Percentiles rank a stretch among this genome's conserved stretches.
These are phyloP conservation scores for Paraphoma chrysanthemicola DNA, from an alignment of 2,329 filamentous ascomycete genomes.

Conservation along the genomic window DNA sequence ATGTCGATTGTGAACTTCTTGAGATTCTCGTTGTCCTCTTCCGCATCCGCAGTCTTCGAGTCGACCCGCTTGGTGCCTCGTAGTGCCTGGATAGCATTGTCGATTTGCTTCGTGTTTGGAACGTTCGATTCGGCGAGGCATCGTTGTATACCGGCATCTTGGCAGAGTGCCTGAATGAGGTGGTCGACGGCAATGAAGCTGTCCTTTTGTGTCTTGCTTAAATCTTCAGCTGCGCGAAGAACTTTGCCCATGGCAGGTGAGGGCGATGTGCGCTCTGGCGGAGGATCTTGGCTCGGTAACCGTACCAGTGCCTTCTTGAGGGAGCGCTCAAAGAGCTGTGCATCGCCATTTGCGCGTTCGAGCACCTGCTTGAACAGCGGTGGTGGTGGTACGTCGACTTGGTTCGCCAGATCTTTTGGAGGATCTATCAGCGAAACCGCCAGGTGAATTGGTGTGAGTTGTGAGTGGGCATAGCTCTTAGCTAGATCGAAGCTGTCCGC, in stretches of 20 bases:
- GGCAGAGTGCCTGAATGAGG: conserved; percentile 82
- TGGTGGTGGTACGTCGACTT: conserved; percentile 63
- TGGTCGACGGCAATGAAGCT: conserved; percentile 94
- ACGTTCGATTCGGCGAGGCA: conserved; percentile 86
- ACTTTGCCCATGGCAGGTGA: conserved; percentile 83
- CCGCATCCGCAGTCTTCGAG: conserved; percentile 92
- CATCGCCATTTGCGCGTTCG: conserved; percentile 90
- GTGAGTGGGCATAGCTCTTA: conserved; percentile 88
- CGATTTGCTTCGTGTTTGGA: conserved; percentile 87
- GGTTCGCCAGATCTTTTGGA: conserved; percentile 74
- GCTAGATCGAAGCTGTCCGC: conserved; percentile 87
- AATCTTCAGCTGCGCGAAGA: conserved; percentile 81
- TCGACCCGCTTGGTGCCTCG: conserved; percentile 93
- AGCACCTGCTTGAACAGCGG: conserved; percentile 96
- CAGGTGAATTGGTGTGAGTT: conserved; percentile 88
- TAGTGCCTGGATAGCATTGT: conserved; percentile 89
- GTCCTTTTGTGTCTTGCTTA: conserved; percentile 98
- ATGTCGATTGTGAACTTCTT: conserved; percentile 99
- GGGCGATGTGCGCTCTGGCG: conserved; percentile 85
- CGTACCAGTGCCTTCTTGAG: conserved; percentile 93
- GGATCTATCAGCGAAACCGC: conserved; percentile 82
- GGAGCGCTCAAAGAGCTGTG: conserved; percentile 84
- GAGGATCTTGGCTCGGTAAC: conserved; percentile 91
- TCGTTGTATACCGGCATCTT: conserved; percentile 76
- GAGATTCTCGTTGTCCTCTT: conserved; percentile 91